phyloP scores from a whole-genome alignment of 2,329 filamentous ascomycete species.

The Xylariaceae sp. region DNA sequence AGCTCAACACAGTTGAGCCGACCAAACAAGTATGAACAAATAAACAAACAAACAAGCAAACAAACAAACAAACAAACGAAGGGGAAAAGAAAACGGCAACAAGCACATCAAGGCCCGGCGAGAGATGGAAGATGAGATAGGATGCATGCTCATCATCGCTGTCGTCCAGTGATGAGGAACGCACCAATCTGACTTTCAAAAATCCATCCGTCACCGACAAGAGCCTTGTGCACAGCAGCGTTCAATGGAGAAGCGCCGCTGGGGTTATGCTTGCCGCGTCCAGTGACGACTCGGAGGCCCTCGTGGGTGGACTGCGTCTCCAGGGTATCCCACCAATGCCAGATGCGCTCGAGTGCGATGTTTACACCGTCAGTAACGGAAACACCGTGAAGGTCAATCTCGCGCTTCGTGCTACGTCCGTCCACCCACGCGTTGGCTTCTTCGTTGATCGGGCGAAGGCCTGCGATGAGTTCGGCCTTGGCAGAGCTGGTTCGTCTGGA shows the following conservation, averaged over 20 bases:
- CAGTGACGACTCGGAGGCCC: conserved; percentile 73
- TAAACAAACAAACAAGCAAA: no score
- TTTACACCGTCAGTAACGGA: conserved; percentile 73
- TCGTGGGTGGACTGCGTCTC: conserved; percentile 58
- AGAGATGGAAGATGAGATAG: background rate
- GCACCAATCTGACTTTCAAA: conserved; percentile 66
- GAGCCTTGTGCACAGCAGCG: conserved; percentile 69
- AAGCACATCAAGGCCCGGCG: background rate
- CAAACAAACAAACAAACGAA: background rate
- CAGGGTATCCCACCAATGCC: conserved; percentile 68
- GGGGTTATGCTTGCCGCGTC: conserved; percentile 70
- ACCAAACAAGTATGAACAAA: no score
- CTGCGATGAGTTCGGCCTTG: conserved; percentile 1
- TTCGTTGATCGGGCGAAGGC: conserved; percentile 43
- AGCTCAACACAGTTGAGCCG: no score
- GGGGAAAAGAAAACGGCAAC: background rate
- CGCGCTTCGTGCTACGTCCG: conserved; percentile 53
- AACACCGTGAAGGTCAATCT: conserved; percentile 79
- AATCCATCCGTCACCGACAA: conserved; percentile 78
- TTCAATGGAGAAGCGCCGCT: conserved; percentile 72
- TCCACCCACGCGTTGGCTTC: conserved; percentile 68
- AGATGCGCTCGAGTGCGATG: conserved; percentile 64
- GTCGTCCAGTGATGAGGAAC: conserved; percentile 61
- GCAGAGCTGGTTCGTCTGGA: conserved; percentile 14
- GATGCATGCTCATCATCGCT: conserved; percentile 19